A percentile compares a stretch with the other conserved stretches of the same genome.
Conservation (phyloP, 257 asterid genomes). For the Solanum gracilifrons region DNA sequence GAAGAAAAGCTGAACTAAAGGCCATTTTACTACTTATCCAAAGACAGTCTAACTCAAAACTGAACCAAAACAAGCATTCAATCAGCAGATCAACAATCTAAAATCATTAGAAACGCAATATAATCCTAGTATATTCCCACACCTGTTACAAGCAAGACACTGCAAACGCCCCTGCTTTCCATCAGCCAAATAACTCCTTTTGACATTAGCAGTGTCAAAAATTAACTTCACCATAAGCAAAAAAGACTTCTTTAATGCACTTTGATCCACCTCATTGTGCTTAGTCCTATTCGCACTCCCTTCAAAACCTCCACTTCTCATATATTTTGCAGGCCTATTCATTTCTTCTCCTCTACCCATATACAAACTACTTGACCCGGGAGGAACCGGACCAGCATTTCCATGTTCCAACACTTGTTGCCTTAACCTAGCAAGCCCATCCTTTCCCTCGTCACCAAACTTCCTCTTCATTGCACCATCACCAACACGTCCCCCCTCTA, state of each 20-base stretch:
- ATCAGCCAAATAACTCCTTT: conserved; percentile 2
- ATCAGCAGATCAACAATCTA: not conserved
- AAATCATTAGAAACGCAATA: not conserved
- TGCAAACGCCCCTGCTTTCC: conserved; percentile 7
- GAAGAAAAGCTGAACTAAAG: not conserved
- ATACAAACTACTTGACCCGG: conserved; percentile 26
- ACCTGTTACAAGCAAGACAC: conserved; percentile 10
- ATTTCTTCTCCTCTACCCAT: conserved; percentile 43
- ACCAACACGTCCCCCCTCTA: conserved; percentile 6
- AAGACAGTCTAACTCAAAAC: not conserved
- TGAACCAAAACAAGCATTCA: not conserved
- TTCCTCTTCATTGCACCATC: conserved; percentile 58
- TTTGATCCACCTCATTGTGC: conserved; percentile 9
- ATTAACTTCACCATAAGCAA: not conserved
- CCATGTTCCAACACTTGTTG: conserved; percentile 89
- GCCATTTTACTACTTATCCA: not conserved
- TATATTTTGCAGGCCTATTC: conserved; percentile 42
- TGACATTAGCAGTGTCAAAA: not conserved
- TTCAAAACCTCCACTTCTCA: conserved; percentile 18
- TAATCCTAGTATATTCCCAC: not conserved
- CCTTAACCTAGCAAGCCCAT: conserved; percentile 82
- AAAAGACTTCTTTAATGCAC: conserved; percentile 5
- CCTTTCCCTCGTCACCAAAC: conserved; percentile 63
- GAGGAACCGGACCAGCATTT: conserved; percentile 24
- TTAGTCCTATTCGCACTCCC: not conserved